Base-by-base conservation (phyloP, 225 moss, liverwort and hornwort species). In the Bryum argenteum region DNA sequence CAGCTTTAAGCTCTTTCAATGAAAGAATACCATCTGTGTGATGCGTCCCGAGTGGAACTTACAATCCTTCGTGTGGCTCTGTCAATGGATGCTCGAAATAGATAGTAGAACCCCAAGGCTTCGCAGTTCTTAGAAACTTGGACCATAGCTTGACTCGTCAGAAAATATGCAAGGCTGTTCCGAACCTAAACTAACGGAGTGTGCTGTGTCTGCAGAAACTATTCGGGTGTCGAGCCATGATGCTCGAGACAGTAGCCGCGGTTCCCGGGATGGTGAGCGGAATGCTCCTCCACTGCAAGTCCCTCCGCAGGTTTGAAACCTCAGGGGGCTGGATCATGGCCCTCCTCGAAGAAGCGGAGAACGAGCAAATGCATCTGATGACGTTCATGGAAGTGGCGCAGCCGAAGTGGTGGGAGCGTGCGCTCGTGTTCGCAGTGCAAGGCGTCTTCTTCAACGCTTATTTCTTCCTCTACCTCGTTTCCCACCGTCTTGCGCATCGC, bases 331-430 rank as follows among this genome's bases (percentile, higher is more conserved):
- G 97, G 97, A 92, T 98, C 70, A 94, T 91, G 80, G 97, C 92
- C 1, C 77, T 98, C 8, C 73, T 98, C 6, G 97, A 98, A 61
- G 97, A 98, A 66, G 97, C 97, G n/a, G 97, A 98, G 71, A 98
- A 98, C 19, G 97, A 98, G 80, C 89, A 94, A 0, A 98, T 98
- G 97, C 97, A 98, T 82, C 78, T 98, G 40, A 98, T 98, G 97
- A 92, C 89, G 6, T 92, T 92, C 12, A 92, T 92, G 97, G 97
- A 98, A 24, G 74, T 98, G 48, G 82, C 94, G 8, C 18, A 91
- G 50, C 97, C 97, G n/a, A 75, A 48, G 16, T 94, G 94, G 97
- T 98, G 83, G 23, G 94, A 94, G 51, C 84, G 97, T 3, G 76
- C 73, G 20, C 33, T 93, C 1, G 96, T 96, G 28, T 75, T 96